Conservation (phyloP, 1,284 basidiomycete species). For the Cryptococcus sp. region DNA sequence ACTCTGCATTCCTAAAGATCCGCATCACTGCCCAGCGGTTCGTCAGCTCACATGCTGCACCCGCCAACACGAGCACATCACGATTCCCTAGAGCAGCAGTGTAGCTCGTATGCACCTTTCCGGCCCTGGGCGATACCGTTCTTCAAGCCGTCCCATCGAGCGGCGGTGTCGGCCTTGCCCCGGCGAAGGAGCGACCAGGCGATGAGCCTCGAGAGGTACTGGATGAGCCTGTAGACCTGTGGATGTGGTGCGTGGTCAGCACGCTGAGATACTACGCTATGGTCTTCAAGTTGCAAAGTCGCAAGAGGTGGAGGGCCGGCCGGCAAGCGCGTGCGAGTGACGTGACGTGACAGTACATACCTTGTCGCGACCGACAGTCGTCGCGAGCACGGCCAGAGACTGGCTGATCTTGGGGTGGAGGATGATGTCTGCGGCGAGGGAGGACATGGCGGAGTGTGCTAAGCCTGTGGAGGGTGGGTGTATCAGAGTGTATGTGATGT, state of each 20-base stretch:
- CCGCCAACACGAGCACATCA: background rate
- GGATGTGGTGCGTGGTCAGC: background rate
- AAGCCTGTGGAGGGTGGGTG: background rate
- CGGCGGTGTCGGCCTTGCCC: constrained; percentile 63
- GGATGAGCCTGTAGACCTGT: constrained; percentile 82
- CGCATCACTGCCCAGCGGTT: constrained; percentile 66
- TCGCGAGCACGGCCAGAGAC: constrained; percentile 69
- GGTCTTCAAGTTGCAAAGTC: background rate
- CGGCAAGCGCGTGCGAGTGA: background rate
- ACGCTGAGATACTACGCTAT: background rate
- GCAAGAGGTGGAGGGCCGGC: background rate
- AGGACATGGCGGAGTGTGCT: constrained; percentile 31
- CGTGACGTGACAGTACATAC: constrained; percentile 46
- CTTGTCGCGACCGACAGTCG: constrained; percentile 87
- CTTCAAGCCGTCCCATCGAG: constrained; percentile 75
- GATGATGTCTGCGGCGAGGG: constrained; percentile 66
- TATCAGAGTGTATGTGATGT: background rate
- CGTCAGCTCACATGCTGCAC: background rate
- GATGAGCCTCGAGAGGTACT: constrained; percentile 88
- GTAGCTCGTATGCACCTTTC: constrained; percentile 60
- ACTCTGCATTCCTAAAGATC: constrained; percentile 89
- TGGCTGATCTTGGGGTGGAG: constrained; percentile 78
- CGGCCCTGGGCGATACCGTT: constrained; percentile 70
- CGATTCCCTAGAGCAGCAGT: background rate
- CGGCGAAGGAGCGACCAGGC: constrained; percentile 72